Evolutionary conservation across 1,284 basidiomycete species (phyloP).

Genomic region (Pseudozyma thailandica): DNA sequence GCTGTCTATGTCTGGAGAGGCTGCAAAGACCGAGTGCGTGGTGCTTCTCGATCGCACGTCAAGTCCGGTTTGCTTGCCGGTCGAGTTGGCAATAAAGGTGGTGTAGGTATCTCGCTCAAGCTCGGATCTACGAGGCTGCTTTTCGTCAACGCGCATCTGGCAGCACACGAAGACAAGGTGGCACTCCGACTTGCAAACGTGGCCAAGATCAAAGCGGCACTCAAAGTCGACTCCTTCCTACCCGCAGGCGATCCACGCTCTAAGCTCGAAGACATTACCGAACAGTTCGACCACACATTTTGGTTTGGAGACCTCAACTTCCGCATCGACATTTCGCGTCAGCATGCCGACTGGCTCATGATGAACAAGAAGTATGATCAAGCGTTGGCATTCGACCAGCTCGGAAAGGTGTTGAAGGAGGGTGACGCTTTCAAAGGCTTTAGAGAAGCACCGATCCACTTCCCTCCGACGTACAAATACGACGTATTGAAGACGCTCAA

Average conservation of each 20-base stretch:
- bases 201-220: slow-evolving; percentile 71
- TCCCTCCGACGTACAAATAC: slow-evolving; percentile 79
- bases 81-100: slow-evolving; percentile 80
- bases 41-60: slow-evolving; percentile 74
- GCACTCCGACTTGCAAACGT: slow-evolving; percentile 68
- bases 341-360: slow-evolving; percentile 73
- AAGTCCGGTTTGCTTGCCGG: slow-evolving; percentile 87
- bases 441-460: slow-evolving; percentile 69
- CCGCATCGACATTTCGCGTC: slow-evolving; percentile 71
- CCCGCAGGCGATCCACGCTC: slow-evolving; percentile 73
- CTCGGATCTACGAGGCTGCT: slow-evolving; percentile 79
- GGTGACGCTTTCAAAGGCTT: slow-evolving; percentile 75
- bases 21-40: slow-evolving; percentile 59
- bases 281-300: slow-evolving; percentile 84
- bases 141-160: slow-evolving; percentile 88
- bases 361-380: slow-evolving; percentile 70
- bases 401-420: slow-evolving; percentile 76
- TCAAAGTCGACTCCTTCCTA: slow-evolving; percentile 73
- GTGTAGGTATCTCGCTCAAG: slow-evolving; percentile 82
- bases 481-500: slow-evolving; percentile 74
- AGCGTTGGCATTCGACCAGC: slow-evolving; percentile 78
- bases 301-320: slow-evolving; percentile 69
- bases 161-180: slow-evolving; percentile 68
- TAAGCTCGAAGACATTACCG: slow-evolving; percentile 75
- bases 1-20: slow-evolving; percentile 65